Evolutionary conservation across 768 basidiomycete genomes (phyloP), one percentile per base, ranked within the genome.

Genomic region (Psilocybe cubensis): DNA sequence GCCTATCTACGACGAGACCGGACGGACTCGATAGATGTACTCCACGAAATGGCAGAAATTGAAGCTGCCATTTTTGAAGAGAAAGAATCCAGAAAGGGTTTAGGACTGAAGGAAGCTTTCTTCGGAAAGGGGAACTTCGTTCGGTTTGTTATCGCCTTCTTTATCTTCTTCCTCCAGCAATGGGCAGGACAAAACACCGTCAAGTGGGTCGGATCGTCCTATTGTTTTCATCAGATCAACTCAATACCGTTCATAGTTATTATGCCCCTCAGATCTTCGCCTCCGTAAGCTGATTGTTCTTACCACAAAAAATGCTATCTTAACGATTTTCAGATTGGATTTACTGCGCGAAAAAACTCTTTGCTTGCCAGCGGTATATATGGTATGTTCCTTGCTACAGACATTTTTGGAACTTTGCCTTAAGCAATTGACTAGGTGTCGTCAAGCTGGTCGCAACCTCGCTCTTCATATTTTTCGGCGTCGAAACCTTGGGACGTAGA

Each of bases 141-240:
- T 58, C 87, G 94, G 21, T 94, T 95, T 76, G 74, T 88, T n/a
- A 92, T 95, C 64, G 92, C 93, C 1, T 86, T 91, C 62, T 70
- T 81, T 24, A 90, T 92, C 59, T 92, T 93, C 76, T 68, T 89
- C 58, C 74, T 92, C 7, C 92, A 94, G 63, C 91, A 94, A 67
- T 92, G 87, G 87, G 81, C 83, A 46, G 93, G 93, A 1, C 92
- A 94, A 68, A 92, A 94, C 72, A 87, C 88, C 0, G 88, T 94
- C 61, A 77, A 75, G 78, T 82, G 57, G 29, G 76, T 60, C 4
- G n/a, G n/a, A n/a, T 38, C 3, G 3, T 2, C 14, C 4, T 7
- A 10, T 27, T 7, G 12, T 14, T 29, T 8, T n/a, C 21, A 17
- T 14, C 4, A 25, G 18, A 5, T 52, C 4, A 25, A 24, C 24